Base-by-base conservation (phyloP, 164 flowering plant genomes). In the Liriodendron chinense region DNA sequence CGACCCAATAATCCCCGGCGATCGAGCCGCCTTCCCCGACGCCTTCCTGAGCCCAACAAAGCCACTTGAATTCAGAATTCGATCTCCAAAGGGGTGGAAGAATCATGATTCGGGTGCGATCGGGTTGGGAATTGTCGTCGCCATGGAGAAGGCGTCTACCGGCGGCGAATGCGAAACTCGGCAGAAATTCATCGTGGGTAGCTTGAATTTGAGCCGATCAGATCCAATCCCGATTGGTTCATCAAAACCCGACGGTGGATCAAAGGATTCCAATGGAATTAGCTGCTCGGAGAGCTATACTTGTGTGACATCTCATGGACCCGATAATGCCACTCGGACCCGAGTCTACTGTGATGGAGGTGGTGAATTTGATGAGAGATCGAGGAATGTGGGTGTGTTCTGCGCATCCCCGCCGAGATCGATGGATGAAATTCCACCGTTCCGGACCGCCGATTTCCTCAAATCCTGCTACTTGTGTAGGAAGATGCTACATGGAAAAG, bases 91-190 rank as follows among this genome's bases (percentile, higher is more conserved):
- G 68, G 83, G 82, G 0, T 73, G 80, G 13, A 84, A 82, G 71
- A 77, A 56, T 18, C 53, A 53, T 24, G 83, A 80, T 65, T 7
- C 59, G 4, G 87, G 81, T 7, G 87, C 80, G 7, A 79, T 84
- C 2, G 89, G 89, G 7, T 62, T 86, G n/a, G 89, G 84, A 2
- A 86, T 86, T 20, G 86, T 82, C 0, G 87, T 84, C 0, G 87
- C 89, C 20, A 82, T 86, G 1, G 92, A 86, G 21, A 87, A 83
- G 12, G 43, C 43, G 5, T 76, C 85, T 49, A 63, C 76, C 16
- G 47, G 63, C 7, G 1, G n/a, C 62, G 49, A 4, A n/a, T 49
- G 78, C 7, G 83, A 78, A 56, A 69, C 73, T 68, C 81, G 72
- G 69, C 80, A 78, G 6, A 81, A 72, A 53, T 64, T 68, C 25